These are phyloP conservation scores for Penstemon barbatus DNA, from an alignment of 257 asterid genomes.

Conservation along the genomic window DNA sequence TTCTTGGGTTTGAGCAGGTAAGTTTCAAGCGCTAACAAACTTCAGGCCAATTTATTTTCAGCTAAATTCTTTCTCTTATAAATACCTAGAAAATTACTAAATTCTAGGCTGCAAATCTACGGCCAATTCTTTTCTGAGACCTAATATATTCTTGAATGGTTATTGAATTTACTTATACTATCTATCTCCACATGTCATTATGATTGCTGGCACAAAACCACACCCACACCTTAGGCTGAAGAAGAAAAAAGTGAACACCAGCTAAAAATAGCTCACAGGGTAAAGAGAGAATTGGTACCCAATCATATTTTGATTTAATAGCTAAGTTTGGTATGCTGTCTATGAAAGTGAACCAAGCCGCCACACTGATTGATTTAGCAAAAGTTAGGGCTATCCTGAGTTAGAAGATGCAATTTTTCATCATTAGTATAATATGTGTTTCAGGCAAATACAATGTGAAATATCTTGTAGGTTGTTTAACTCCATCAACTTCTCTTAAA, in stretches of 20 bases:
- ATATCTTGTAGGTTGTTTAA: constrained; percentile 19
- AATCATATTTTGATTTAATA: constrained; percentile 10
- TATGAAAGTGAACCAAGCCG: constrained; percentile 2
- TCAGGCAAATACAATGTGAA: background rate
- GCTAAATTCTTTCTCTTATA: constrained; percentile 1
- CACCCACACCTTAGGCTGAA: constrained; percentile 11
- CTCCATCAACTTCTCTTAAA: constrained; percentile 10
- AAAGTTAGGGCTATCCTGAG: background rate
- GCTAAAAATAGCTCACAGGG: constrained; percentile 10
- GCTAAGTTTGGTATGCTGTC: constrained; percentile 9
- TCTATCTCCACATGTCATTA: constrained; percentile 14
- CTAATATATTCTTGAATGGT: constrained; percentile 3
- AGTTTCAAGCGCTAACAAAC: constrained; percentile 26
- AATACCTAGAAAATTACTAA: background rate
- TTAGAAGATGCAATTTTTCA: constrained; percentile 18
- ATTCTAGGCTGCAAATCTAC: background rate
- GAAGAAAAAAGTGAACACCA: constrained; percentile 8
- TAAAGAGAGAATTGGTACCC: constrained; percentile 1
- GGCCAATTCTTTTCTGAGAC: background rate
- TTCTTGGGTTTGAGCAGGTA: constrained; percentile 95
- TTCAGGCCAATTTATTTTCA: constrained; percentile 16
- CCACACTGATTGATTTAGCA: background rate
- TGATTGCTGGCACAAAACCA: constrained; percentile 10
- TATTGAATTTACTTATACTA: constrained; percentile 11
- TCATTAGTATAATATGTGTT: constrained; percentile 7